Conservation (phyloP, 805 yeast species). For the Yarrowia sp. region DNA sequence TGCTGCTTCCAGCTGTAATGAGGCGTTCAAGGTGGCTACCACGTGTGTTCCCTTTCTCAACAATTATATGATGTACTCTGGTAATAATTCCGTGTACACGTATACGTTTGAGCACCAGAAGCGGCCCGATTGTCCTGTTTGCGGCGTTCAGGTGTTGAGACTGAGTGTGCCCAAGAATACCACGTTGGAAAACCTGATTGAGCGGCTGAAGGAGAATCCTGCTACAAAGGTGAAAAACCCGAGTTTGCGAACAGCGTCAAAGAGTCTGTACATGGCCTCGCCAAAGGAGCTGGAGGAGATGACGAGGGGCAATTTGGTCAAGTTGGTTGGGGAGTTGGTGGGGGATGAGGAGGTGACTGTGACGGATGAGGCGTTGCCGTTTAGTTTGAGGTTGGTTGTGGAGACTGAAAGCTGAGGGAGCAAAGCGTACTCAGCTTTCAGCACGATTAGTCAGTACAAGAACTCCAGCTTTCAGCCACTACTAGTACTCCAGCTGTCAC, state of each 20-base stretch:
- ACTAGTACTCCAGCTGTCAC: too few species aligned
- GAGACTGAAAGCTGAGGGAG: neutral
- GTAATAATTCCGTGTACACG: slow-evolving; percentile 72
- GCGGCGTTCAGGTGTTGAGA: slow-evolving; percentile 47
- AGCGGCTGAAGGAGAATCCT: slow-evolving; percentile 37
- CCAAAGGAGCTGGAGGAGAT: slow-evolving; percentile 48
- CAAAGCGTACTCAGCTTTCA: too few species aligned
- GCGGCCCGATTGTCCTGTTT: slow-evolving; percentile 66
- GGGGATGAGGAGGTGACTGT: slow-evolving; percentile 50
- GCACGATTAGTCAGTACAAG: too few species aligned
- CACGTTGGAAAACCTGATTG: slow-evolving; percentile 46
- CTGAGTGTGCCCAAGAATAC: slow-evolving; percentile 27
- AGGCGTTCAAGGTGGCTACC: slow-evolving; percentile 74
- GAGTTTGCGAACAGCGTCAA: slow-evolving; percentile 44
- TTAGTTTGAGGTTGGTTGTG: slow-evolving; percentile 38
- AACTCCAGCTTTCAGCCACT: too few species aligned
- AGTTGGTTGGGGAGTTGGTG: slow-evolving; percentile 41
- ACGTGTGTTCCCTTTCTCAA: slow-evolving; percentile 61
- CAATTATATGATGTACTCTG: slow-evolving; percentile 85
- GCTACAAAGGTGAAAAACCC: slow-evolving; percentile 42
- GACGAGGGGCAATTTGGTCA: slow-evolving; percentile 46
- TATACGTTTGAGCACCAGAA: slow-evolving; percentile 65
- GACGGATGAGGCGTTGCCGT: slow-evolving; percentile 52
- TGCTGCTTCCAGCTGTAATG: slow-evolving; percentile 86
- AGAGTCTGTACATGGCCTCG: slow-evolving; percentile 45